Percentiles rank a stretch among this genome's conserved stretches.
Evolutionary conservation across 169 alveolate species (phyloP).

Genomic region (Eimeria zaria): DNA sequence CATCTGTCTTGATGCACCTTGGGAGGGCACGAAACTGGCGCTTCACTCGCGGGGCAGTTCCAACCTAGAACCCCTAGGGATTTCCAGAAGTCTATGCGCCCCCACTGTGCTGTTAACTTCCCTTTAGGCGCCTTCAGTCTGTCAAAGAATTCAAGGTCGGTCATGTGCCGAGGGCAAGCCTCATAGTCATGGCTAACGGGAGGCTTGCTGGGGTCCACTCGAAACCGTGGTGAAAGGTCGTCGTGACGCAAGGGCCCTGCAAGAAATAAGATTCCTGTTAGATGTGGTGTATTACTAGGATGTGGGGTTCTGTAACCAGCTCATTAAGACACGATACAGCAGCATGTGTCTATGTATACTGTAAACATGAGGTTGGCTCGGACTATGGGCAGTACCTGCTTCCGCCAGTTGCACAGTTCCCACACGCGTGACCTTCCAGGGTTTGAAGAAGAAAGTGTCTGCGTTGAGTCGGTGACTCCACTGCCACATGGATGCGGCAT

Average conservation of each 20-base stretch:
- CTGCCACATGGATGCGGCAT: slow-evolving; percentile 62
- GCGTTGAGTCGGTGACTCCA: slow-evolving; percentile 70
- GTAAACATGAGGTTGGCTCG: not conserved
- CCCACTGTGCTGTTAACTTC: slow-evolving; percentile 56
- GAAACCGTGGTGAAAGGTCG: slow-evolving; percentile 33
- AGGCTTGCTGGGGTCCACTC: slow-evolving; percentile 40
- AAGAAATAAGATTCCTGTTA: not conserved
- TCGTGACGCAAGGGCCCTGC: slow-evolving; percentile 67
- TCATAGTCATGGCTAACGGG: not conserved
- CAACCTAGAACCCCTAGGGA: slow-evolving; percentile 6
- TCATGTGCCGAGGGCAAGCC: slow-evolving; percentile 40
- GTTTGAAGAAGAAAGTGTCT: slow-evolving; percentile 57
- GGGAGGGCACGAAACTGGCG: slow-evolving; percentile 40
- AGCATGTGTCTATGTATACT: not conserved
- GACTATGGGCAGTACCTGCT: slow-evolving; percentile 20
- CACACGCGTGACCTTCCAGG: slow-evolving; percentile 76
- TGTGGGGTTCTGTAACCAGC: not conserved
- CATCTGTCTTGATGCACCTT: slow-evolving; percentile 41
- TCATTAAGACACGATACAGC: not conserved
- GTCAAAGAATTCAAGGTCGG: slow-evolving; percentile 36
- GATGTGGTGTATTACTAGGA: not conserved
- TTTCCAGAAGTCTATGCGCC: slow-evolving; percentile 23
- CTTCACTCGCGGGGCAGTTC: slow-evolving; percentile 53
- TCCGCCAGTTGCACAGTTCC: slow-evolving; percentile 25
- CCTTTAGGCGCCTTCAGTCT: slow-evolving; percentile 42